Evolutionary conservation across 1,284 basidiomycete genomes (phyloP).

Genomic region (Trichosporon ovoides): DNA sequence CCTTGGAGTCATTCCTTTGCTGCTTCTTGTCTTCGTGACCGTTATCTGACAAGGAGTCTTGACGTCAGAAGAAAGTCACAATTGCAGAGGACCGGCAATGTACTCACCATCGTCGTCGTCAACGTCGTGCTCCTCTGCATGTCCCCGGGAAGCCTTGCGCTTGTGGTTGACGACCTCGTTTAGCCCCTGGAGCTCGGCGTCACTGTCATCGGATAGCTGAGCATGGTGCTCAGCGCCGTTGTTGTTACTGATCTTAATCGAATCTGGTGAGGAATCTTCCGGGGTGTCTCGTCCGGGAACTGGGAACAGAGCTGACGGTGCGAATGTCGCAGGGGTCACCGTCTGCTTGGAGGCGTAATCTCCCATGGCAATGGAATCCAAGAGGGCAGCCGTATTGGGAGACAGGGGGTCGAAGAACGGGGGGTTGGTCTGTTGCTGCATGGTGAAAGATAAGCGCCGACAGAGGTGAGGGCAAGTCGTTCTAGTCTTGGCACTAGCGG

Average conservation of each 20-base stretch:
- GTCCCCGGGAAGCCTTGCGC: slow-evolving; percentile 25
- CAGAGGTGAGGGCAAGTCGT: not conserved
- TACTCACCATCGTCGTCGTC: slow-evolving; percentile 36
- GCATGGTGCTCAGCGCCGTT: not conserved
- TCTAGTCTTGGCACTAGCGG: no score
- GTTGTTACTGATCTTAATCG: slow-evolving; percentile 11
- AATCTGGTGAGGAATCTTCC: slow-evolving; percentile 38
- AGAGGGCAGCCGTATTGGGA: slow-evolving; percentile 43
- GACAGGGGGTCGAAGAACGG: slow-evolving; percentile 24
- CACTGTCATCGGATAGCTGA: slow-evolving; percentile 16
- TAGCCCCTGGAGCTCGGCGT: slow-evolving; percentile 6
- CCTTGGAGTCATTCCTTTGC: slow-evolving; percentile 24
- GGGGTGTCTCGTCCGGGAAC: slow-evolving; percentile 39
- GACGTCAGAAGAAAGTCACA: not conserved
- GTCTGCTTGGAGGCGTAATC: slow-evolving; percentile 4
- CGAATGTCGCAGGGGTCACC: slow-evolving; percentile 25
- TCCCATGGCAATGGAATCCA: slow-evolving; percentile 31
- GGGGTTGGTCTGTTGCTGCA: not conserved
- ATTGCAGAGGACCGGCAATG: no score
- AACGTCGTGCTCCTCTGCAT: slow-evolving; percentile 1
- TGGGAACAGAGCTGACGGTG: slow-evolving; percentile 41
- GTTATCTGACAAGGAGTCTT: slow-evolving; percentile 35
- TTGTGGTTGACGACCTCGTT: slow-evolving; percentile 25
- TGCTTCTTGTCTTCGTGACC: slow-evolving; percentile 42
- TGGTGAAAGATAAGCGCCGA: not conserved